phyloP scores from a whole-genome alignment of 2,329 filamentous ascomycete genomes.

The Pestalotiopsis sp. region DNA sequence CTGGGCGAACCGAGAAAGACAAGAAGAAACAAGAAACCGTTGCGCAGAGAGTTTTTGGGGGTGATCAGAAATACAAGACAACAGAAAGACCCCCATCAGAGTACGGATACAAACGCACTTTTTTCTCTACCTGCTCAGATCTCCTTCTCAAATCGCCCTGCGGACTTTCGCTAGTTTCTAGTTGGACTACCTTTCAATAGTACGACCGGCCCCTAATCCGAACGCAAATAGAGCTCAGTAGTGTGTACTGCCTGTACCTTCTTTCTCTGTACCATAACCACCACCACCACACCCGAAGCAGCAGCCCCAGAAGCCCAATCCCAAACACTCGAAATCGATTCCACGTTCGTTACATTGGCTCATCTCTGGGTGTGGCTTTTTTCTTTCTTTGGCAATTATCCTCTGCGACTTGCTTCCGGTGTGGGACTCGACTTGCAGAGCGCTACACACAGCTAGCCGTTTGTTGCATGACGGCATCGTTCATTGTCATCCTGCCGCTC shows the following conservation, averaged over 20 bases:
- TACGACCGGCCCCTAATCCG: slow-evolving; percentile 11
- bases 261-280: slow-evolving; percentile 7
- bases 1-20: background rate
- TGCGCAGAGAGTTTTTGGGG: background rate
- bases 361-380: background rate
- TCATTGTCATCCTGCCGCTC: slow-evolving; percentile 6
- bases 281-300: background rate
- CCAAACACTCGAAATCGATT: background rate
- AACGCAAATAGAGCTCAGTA: slow-evolving; percentile 8
- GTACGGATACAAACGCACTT: too few species aligned
- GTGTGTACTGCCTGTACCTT: slow-evolving; percentile 8
- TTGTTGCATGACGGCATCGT: slow-evolving; percentile 6
- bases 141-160: background rate
- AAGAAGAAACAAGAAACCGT: background rate
- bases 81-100: background rate
- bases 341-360: slow-evolving; percentile 7
- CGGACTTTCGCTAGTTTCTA: slow-evolving; percentile 8
- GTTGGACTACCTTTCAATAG: slow-evolving; percentile 7
- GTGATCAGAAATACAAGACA: background rate
- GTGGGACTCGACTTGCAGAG: slow-evolving; percentile 2
- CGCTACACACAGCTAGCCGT: slow-evolving; percentile 3
- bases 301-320: background rate
- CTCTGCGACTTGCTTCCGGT: background rate
- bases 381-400: background rate
- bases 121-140: too few species aligned